Base-by-base conservation (phyloP, 192 early-diverging fungal genomes). In the Coemansia asiatica region DNA sequence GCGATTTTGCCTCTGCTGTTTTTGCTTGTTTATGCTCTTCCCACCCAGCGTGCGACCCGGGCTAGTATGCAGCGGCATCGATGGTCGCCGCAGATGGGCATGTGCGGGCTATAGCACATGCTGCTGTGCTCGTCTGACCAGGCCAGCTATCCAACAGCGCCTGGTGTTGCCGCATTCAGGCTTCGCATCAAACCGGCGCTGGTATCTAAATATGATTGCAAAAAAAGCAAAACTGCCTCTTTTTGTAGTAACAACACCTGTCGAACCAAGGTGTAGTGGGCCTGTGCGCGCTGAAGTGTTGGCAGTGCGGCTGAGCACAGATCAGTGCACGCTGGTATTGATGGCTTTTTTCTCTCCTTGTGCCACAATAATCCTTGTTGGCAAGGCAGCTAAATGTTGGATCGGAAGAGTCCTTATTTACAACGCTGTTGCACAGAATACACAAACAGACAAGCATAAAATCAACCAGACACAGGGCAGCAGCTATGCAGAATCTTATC, bases 231-330 rank as follows among this genome's bases (percentile, higher is more conserved):
- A n/a, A n/a, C n/a, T n/a, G n/a, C n/a, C n/a, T n/a, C n/a, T n/a
- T n/a, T n/a, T n/a, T n/a, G n/a, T n/a, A n/a, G 51, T 9, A 23
- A 54, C 26, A 23, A 54, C 22, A 54, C 26, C 51, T 54, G 51
- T 6, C 25, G 2, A 5, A 9, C 26, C 22, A 54, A n/a, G 51
- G 51, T 54, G 51, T 54, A 54, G 51, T 54, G 51, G 51, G 51
- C 51, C 51, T 54, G 51, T 54, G 51, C 51, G 51, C 51, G 19
- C 51, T n/a, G 25, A 54, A 27, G 27, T 28, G 12, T n/a, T n/a
- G 51, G 51, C 22, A 12, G 27, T 21, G 13, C 22, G 13, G 51
- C 51, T 27, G 40, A 44, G 40, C 40, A 44, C 40, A 54, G 25
- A 12, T 15, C 51, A 23, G 15, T 25, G 12, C 1, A 54, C 3